Base-by-base conservation (phyloP, 768 basidiomycete genomes). In the Suillus paluster region DNA sequence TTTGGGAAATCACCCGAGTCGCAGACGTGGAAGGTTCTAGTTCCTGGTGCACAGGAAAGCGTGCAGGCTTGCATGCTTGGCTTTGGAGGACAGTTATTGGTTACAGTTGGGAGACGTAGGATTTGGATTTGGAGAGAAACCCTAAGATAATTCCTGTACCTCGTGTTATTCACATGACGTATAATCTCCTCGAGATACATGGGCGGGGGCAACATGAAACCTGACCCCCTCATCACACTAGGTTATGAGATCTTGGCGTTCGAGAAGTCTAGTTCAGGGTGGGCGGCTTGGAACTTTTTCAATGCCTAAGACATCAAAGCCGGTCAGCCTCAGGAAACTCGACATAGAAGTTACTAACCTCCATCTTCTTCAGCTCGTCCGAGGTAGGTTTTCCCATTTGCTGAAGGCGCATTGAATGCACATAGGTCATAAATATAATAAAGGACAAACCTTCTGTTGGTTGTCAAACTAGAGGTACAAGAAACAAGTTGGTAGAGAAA, bases 371-470 rank as follows among this genome's bases (percentile, higher is more conserved):
- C 65, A 94, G 65, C 66, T 97, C 96, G 64, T 97, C 96, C 0
- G 94, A 96, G 1, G 95, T 97, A 6, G 96, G 96, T 72, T 94
- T 95, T 63, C 95, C 95, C 83, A 97, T 86, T 90, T 95, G 91
- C 92, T 96, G 66, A 61, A 57, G 59, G 64, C 54, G 59, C 39
- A 62, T 38, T 50, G n/a, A 42, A 34, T 58, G 45, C 30, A 19
- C 4, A n/a, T 25, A 3, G 21, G 23, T 2, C 17, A 49, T 11
- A 27, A 27, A 52, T 10, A 48, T 4, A 57, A 17, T 62, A 10
- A 15, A n/a, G 21, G 6, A n/a, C 69, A 14, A 38, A 80, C 79
- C 73, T 77, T 80, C 61, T 75, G 77, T 58, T 81, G 80, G 58
- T 79, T 80, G 63, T 79, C 78, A 53, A 81, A 82, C 79, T 81